These are phyloP conservation scores for Capsicum baccatum DNA, from an alignment of 257 asterid genomes.

Conservation along the genomic window DNA sequence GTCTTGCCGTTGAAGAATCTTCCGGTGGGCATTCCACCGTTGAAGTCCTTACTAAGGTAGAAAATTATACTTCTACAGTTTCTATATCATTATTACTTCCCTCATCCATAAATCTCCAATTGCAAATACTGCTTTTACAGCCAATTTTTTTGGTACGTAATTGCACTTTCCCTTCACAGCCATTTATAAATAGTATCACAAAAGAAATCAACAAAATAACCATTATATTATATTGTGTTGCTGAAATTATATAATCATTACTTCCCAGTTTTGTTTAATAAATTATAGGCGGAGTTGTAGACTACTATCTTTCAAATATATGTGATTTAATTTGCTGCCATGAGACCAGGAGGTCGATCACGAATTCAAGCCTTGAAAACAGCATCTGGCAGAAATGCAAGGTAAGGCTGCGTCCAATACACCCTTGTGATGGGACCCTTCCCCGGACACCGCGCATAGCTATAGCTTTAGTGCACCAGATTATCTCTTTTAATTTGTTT, in stretches of 20 bases:
- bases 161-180: slow-evolving; percentile 46
- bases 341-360: too few species aligned
- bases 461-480: too few species aligned
- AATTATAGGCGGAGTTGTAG: too few species aligned
- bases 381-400: too few species aligned
- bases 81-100: slow-evolving; percentile 58
- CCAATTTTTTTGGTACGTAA: slow-evolving; percentile 41
- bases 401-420: too few species aligned
- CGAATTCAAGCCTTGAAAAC: too few species aligned
- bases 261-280: too few species aligned
- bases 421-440: too few species aligned
- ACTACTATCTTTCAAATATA: too few species aligned
- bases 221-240: neutral
- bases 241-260: neutral
- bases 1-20: slow-evolving; percentile 73
- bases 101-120: slow-evolving; percentile 77
- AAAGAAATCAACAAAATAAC: neutral
- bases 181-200: neutral
- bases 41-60: slow-evolving; percentile 68
- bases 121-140: slow-evolving; percentile 60
- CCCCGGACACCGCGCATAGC: too few species aligned
- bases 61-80: slow-evolving; percentile 51
- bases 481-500: too few species aligned
- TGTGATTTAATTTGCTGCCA: too few species aligned
- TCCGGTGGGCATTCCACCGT: slow-evolving; percentile 65